phyloP scores from a whole-genome alignment of 2,329 filamentous ascomycete genomes.

The Penicillium sp. region DNA sequence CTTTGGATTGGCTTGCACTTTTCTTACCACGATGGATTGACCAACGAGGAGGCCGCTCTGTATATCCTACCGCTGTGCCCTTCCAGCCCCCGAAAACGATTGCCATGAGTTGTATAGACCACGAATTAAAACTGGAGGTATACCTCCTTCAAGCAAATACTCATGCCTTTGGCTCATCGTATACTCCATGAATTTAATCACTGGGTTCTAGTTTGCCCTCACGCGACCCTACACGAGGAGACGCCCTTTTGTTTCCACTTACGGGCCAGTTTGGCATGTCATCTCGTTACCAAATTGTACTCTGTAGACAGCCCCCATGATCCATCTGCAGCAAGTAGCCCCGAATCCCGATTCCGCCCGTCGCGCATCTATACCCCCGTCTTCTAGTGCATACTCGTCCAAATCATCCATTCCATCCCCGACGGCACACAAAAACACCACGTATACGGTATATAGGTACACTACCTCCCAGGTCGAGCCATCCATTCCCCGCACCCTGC shows the following conservation, averaged over 20 bases:
- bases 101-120: background rate
- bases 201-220: background rate
- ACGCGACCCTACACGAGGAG: background rate
- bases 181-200: background rate
- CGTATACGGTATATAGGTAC: background rate
- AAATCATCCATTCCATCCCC: background rate
- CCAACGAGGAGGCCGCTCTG: too few species aligned
- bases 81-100: background rate
- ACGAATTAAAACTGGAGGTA: background rate
- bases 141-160: background rate
- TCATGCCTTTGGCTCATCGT: background rate
- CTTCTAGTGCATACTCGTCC: background rate
- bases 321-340: background rate
- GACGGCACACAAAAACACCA: background rate
- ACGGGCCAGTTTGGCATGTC: background rate
- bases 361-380: background rate
- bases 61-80: background rate
- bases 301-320: background rate
- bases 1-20: background rate
- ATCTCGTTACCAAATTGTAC: background rate
- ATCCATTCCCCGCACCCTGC: background rate
- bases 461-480: background rate
- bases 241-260: background rate
- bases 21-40: too few species aligned
- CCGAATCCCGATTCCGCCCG: background rate